phyloP scores from a whole-genome alignment of 2,329 filamentous ascomycete species.

The Cladosporium sp. region DNA sequence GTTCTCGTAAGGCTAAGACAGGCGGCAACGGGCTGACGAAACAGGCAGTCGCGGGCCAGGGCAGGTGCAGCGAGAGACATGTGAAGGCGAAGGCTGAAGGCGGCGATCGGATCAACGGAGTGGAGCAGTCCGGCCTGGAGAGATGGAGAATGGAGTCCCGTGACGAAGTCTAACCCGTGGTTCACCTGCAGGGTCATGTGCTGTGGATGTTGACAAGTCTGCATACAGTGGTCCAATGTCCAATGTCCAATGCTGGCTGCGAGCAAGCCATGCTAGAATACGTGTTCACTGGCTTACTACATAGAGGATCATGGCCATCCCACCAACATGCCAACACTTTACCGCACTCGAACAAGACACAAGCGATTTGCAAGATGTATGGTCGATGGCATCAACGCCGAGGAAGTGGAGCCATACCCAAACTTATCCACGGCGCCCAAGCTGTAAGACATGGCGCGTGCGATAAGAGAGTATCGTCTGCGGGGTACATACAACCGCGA shows the following conservation, averaged over 20 bases:
- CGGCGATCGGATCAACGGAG: constrained; percentile 2
- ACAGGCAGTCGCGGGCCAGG: background rate
- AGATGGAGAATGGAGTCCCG: background rate
- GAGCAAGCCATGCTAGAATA: background rate
- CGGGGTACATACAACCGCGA: constrained; percentile 1
- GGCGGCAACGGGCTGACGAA: constrained; percentile 2
- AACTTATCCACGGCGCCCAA: background rate
- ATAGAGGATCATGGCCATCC: background rate
- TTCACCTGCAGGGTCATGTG: background rate
- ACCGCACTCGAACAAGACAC: background rate
- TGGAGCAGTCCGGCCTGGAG: background rate
- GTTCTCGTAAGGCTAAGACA: constrained; percentile 13
- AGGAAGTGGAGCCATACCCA: background rate
- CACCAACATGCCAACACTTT: background rate
- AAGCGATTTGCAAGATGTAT: background rate
- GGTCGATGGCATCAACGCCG: background rate
- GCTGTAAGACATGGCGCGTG: background rate
- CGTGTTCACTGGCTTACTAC: background rate
- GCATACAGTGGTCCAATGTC: background rate
- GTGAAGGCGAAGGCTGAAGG: constrained; percentile 1
- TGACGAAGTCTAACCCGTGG: background rate
- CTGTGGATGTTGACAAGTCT: background rate
- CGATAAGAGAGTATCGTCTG: background rate
- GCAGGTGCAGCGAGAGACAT: constrained; percentile 8
- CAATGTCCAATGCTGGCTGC: background rate